A percentile compares a stretch with the other conserved stretches of the same genome.
These are phyloP conservation scores for Aspergillus unguis DNA, from an alignment of 2,329 filamentous ascomycete genomes.

Conservation along the genomic window DNA sequence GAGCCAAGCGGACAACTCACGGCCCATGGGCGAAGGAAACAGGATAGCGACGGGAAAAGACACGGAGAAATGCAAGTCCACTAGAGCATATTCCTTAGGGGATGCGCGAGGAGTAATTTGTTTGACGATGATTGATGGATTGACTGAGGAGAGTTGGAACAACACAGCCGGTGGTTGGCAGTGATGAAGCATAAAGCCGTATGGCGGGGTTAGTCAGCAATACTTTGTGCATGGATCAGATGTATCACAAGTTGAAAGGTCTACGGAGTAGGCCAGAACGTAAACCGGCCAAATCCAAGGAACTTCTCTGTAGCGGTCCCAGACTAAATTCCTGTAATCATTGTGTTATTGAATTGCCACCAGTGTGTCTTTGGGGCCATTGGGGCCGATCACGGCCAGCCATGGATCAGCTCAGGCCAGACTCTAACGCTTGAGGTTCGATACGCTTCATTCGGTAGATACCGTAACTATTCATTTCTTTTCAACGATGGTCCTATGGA, in stretches of 20 bases:
- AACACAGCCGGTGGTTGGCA: slow-evolving; percentile 4
- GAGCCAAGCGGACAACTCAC: slow-evolving; percentile 9
- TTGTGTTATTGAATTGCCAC: too few relatives aligned
- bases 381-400: background rate
- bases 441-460: too few relatives aligned
- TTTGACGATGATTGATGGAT: slow-evolving; percentile 7
- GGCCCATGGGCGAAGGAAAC: slow-evolving; percentile 7
- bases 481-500: too few relatives aligned
- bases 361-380: background rate
- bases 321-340: background rate
- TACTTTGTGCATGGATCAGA: background rate
- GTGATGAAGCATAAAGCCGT: slow-evolving; percentile 2
- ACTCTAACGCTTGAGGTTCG: too few relatives aligned
- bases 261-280: too few relatives aligned
- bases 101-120: slow-evolving; percentile 6
- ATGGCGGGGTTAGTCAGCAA: slow-evolving; percentile 10
- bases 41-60: background rate
- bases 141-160: slow-evolving; percentile 5
- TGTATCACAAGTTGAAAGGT: too few relatives aligned
- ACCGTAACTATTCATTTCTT: too few relatives aligned
- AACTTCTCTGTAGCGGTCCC: background rate
- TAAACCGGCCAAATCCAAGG: too few relatives aligned
- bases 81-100: slow-evolving; percentile 8
- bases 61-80: slow-evolving; percentile 8
- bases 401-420: too few relatives aligned